A percentile compares a stretch with the other conserved stretches of the same genome.
These are phyloP conservation scores for Puccinia polysora DNA, from an alignment of 1,284 basidiomycete genomes.

Conservation along the genomic window DNA sequence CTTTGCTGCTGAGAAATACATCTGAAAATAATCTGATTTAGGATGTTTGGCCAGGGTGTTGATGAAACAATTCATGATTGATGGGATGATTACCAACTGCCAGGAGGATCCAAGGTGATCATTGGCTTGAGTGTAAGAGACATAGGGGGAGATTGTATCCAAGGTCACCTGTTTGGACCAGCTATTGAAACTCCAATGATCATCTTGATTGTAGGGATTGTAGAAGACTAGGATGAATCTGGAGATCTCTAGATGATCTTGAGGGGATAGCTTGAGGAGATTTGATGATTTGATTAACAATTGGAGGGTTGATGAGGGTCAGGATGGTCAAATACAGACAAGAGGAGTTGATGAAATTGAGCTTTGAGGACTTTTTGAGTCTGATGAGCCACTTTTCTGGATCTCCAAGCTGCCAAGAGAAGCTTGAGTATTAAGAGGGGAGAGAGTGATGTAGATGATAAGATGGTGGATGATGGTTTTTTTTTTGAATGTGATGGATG, in stretches of 20 bases:
- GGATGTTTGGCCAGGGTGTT: slow-evolving; percentile 17
- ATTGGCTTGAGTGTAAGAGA: not conserved
- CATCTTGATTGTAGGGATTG: slow-evolving; percentile 1
- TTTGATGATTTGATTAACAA: not conserved
- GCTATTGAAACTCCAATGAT: slow-evolving; percentile 21
- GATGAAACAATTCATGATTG: slow-evolving; percentile 13
- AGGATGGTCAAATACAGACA: slow-evolving; percentile 20
- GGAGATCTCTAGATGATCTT: slow-evolving; percentile 28
- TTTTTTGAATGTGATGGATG: too few relatives aligned
- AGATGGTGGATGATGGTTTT: too few relatives aligned
- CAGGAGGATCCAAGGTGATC: slow-evolving; percentile 16
- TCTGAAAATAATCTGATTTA: slow-evolving; percentile 16
- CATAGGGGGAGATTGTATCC: not conserved
- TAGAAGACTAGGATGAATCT: slow-evolving; percentile 29
- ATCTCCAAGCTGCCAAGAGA: too few relatives aligned
- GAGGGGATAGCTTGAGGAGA: slow-evolving; percentile 8
- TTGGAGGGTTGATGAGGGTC: not conserved
- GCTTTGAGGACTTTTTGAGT: slow-evolving; percentile 10
- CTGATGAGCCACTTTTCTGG: slow-evolving; percentile 7
- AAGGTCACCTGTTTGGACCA: slow-evolving; percentile 11
- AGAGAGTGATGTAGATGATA: too few relatives aligned
- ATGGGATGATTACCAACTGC: slow-evolving; percentile 16
- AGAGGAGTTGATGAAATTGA: slow-evolving; percentile 28
- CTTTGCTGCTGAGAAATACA: slow-evolving; percentile 6
- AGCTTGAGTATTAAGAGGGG: too few relatives aligned